phyloP scores from a whole-genome alignment of 495 filamentous ascomycete species.

The Opeltia flavorubescens region DNA sequence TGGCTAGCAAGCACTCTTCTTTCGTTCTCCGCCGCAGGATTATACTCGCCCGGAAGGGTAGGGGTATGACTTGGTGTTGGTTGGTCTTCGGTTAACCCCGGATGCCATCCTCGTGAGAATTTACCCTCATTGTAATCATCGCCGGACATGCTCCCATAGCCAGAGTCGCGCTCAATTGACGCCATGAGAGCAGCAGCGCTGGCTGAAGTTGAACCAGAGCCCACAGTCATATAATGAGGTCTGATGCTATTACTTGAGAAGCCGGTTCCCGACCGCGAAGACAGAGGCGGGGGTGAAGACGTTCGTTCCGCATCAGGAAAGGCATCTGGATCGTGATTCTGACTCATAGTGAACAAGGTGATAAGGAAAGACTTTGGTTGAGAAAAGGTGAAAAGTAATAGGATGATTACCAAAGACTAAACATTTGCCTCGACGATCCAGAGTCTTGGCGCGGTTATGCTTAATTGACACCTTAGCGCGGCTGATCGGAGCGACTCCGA shows the following conservation, averaged over 20 bases:
- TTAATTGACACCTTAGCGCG: background rate
- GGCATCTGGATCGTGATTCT: constrained; percentile 43
- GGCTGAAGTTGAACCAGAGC: constrained; percentile 64
- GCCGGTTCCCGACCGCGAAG: constrained; percentile 5
- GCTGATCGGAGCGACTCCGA: background rate
- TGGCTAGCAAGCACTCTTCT: constrained; percentile 50
- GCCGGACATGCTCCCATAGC: constrained; percentile 64
- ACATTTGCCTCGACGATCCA: background rate
- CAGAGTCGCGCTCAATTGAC: constrained; percentile 71
- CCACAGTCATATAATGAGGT: constrained; percentile 77
- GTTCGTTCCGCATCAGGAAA: constrained; percentile 19
- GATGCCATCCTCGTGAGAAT: constrained; percentile 31
- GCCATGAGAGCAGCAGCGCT: constrained; percentile 53
- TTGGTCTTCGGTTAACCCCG: constrained; percentile 51
- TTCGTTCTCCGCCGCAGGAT: constrained; percentile 42
- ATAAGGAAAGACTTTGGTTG: background rate
- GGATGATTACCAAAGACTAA: background rate
- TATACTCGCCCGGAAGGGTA: constrained; percentile 32
- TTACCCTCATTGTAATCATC: constrained; percentile 32
- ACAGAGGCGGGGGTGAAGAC: constrained; percentile 4
- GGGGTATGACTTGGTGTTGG: constrained; percentile 46
- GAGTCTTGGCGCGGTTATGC: background rate
- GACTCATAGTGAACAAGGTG: constrained; percentile 44
- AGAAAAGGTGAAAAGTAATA: background rate
- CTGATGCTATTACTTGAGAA: constrained; percentile 24